A percentile compares a stretch with the other conserved stretches of the same genome.
These are phyloP conservation scores for Puccinia hordei DNA, from an alignment of 1,284 basidiomycete species.

Conservation along the genomic window DNA sequence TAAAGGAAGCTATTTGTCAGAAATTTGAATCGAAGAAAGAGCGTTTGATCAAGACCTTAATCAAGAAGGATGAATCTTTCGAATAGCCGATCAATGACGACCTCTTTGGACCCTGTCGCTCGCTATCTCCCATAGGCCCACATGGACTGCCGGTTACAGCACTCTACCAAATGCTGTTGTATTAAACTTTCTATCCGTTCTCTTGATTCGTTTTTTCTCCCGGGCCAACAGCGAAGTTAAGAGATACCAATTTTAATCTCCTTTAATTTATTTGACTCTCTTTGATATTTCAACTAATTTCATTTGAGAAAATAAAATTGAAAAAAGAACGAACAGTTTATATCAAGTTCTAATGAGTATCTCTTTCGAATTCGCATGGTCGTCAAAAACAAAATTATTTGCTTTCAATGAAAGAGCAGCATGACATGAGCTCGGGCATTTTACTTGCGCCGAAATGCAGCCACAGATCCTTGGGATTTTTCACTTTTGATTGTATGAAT, in stretches of 20 bases:
- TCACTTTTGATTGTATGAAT: too few species aligned
- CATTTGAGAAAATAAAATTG: not conserved
- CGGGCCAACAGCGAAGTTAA: not conserved
- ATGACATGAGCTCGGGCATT: not conserved
- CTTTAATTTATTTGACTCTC: conserved; percentile 9
- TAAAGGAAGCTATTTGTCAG: not conserved
- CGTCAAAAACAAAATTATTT: not conserved
- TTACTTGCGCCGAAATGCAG: too few species aligned
- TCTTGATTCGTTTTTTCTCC: not conserved
- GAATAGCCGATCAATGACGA: not conserved
- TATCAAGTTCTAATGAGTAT: not conserved
- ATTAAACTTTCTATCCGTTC: not conserved
- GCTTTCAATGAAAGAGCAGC: not conserved
- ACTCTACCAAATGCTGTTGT: not conserved
- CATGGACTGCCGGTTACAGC: not conserved
- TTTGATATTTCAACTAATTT: not conserved
- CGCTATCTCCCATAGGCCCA: not conserved
- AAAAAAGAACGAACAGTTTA: not conserved
- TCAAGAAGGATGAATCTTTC: not conserved
- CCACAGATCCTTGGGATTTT: too few species aligned
- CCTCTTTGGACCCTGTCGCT: not conserved
- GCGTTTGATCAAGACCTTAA: too few species aligned
- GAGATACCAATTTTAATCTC: not conserved
- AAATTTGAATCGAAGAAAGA: not conserved
- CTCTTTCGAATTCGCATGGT: not conserved